phyloP scores from a whole-genome alignment of 106 monocot species.

The Phalaenopsis equestris region DNA sequence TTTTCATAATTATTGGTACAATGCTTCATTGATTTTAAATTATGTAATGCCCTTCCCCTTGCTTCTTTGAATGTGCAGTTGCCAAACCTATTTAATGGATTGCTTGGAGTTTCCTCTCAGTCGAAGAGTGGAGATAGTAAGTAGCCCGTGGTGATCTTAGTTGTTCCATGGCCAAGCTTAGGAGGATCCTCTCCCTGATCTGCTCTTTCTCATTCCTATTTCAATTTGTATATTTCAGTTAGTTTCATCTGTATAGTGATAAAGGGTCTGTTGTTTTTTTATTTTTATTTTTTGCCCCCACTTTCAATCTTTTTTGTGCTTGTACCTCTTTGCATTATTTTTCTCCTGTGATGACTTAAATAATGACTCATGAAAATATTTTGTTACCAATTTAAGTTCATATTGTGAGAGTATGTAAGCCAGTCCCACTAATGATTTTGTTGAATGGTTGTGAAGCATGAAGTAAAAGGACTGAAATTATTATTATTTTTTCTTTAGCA shows the following conservation, averaged over 20 bases:
- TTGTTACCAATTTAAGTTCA: too few species aligned
- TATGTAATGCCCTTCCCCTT: neutral
- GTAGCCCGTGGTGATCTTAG: neutral
- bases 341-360: neutral
- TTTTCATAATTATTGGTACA: neutral
- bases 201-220: neutral
- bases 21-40: neutral
- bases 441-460: neutral
- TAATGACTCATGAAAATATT: neutral
- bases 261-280: neutral
- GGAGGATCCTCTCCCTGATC: neutral
- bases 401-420: too few species aligned
- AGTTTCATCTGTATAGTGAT: constrained; percentile 6
- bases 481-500: neutral
- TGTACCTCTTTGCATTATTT: neutral
- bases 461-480: neutral
- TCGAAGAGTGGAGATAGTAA: neutral
- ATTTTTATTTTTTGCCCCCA: neutral
- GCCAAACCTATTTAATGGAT: constrained; percentile 9
- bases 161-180: neutral
- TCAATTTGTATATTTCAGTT: neutral
- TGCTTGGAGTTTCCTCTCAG: constrained; percentile 6
- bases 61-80: neutral
- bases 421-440: neutral
- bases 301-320: neutral